Base-by-base conservation (phyloP, 306 rosid genomes). In the Morella rubra region DNA sequence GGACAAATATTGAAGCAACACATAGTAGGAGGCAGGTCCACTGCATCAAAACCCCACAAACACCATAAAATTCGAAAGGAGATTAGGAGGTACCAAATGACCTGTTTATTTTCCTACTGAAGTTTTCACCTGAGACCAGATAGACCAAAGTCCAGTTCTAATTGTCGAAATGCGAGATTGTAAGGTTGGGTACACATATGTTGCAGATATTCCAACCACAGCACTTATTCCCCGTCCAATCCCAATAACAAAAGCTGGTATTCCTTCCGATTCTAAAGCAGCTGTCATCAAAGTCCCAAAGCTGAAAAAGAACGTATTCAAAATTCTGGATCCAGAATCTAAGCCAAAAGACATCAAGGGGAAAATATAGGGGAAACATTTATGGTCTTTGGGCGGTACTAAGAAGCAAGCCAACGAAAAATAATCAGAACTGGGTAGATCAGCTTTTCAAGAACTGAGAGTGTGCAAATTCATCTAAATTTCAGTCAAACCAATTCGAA, bases 231-330 rank as follows among this genome's bases (percentile, higher is more conserved):
- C 98, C 53, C 96, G 85, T 4, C 81, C 96, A 24, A 90, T 83
- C 71, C 97, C 93, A 44, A 90, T 95, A 44, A 87, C 78, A 78
- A 82, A 92, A 61, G 91, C 91, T 44, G 96, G 92, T 76, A 92
- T 88, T 8, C 98, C 96, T 83, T 89, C 79, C 98, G 96, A 92
- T 84, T 95, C 89, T 73, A 95, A 81, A 64, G 89, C 72, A 7
- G 98, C 98, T 67, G 97, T 90, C 98, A 95, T 95, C 83, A 95
- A 80, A 56, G 96, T 90, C 76, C 97, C 97, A 81, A 91, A 94
- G 85, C 96, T 94, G 88, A 45, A 69, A 52, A 49, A 70, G 59
- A 71, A 56, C 50, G 81, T 69, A 70, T 46, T 81, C 47, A 73
- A 71, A 56, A 75, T 76, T 68, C 47, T 71, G 59, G 27, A 75